These are phyloP conservation scores for Hibiscus tridactylites DNA, from an alignment of 345 rosid species.

Conservation along the genomic window DNA sequence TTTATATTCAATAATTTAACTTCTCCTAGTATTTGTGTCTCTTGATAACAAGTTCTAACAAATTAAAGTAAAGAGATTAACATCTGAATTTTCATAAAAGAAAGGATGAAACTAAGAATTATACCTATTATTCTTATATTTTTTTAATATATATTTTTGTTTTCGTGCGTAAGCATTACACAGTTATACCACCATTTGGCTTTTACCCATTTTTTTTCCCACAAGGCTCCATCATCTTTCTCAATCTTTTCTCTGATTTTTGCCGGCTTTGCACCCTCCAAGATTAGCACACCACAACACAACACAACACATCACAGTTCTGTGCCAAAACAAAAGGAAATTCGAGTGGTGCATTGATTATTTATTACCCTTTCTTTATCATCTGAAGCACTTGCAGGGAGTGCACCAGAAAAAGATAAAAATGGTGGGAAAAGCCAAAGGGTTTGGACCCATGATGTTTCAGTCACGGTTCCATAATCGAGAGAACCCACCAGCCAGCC, in stretches of 20 bases:
- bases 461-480: background rate
- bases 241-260: conserved; percentile 4
- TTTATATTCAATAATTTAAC: too few species aligned
- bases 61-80: too few species aligned
- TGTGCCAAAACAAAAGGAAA: background rate
- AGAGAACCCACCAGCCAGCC: background rate
- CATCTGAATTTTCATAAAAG: too few species aligned
- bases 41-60: too few species aligned
- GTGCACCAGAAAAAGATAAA: background rate
- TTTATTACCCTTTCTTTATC: background rate
- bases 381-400: background rate
- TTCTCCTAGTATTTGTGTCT: too few species aligned
- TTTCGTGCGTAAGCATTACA: background rate
- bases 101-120: too few species aligned
- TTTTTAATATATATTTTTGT: background rate
- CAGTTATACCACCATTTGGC: background rate
- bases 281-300: conserved; percentile 3
- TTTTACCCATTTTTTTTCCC: too few species aligned
- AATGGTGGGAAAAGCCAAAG: background rate
- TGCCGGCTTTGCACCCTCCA: conserved; percentile 36
- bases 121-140: background rate
- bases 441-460: background rate
- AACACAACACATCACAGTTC: too few species aligned
- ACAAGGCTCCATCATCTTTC: background rate
- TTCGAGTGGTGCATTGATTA: background rate